phyloP scores from a whole-genome alignment of 192 early-diverging fungal species.

The Umbelopsis vinacea region DNA sequence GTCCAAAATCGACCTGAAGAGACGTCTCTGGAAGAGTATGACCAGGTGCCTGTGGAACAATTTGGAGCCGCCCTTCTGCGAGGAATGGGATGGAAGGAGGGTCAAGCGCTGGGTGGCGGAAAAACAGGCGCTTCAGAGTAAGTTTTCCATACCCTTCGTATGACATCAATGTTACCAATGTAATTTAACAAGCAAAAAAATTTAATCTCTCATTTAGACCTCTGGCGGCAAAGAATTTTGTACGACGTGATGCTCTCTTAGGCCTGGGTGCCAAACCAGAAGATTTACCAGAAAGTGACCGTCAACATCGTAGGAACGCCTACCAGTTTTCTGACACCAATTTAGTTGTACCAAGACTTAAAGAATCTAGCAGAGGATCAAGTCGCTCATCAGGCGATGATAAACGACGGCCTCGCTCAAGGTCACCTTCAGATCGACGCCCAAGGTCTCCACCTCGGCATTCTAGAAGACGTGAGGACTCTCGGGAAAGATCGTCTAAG shows the following conservation, averaged over 20 bases:
- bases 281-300: conserved; percentile 45
- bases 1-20: conserved; percentile 66
- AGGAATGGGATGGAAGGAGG: conserved; percentile 91
- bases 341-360: conserved; percentile 28
- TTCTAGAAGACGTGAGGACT: neutral
- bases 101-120: conserved; percentile 58
- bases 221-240: conserved; percentile 9
- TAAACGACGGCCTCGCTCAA: neutral
- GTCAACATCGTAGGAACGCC: conserved; percentile 16
- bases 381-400: neutral
- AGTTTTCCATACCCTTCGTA: neutral
- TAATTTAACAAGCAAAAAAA: neutral
- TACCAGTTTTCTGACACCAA: conserved; percentile 38
- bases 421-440: neutral
- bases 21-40: conserved; percentile 75
- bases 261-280: conserved; percentile 85
- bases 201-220: neutral
- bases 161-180: neutral
- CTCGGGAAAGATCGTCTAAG: neutral
- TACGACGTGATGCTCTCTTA: conserved; percentile 70
- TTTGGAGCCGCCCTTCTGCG: conserved; percentile 87
- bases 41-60: conserved; percentile 82
- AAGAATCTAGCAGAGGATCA: neutral
- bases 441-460: neutral
- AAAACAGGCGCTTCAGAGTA: conserved; percentile 32